These are phyloP conservation scores for Aristolochia fimbriata DNA, from an alignment of 164 flowering plant genomes.

Conservation along the genomic window DNA sequence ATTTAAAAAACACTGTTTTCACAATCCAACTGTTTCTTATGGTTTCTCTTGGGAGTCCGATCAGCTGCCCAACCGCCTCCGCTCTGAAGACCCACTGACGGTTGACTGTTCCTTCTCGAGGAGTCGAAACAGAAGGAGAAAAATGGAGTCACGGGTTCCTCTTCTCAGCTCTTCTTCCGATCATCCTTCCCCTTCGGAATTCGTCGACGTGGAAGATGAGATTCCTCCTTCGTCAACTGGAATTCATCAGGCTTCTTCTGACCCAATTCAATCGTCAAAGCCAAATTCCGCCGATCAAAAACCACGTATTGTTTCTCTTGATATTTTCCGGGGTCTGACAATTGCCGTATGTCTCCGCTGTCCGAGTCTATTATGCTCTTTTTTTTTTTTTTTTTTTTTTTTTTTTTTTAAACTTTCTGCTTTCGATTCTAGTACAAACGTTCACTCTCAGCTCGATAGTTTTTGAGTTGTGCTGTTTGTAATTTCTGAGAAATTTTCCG, in stretches of 20 bases:
- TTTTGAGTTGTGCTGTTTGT: no score
- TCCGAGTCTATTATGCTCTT: neutral
- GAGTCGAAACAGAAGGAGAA: no score
- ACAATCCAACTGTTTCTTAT: no score
- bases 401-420: neutral
- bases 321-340: conserved; percentile 70
- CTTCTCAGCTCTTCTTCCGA: conserved; percentile 16
- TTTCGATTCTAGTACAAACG: neutral
- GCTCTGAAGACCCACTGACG: no score
- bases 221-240: conserved; percentile 10
- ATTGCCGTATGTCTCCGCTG: conserved; percentile 34
- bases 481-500: no score
- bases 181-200: neutral
- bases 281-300: conserved; percentile 10
- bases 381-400: neutral
- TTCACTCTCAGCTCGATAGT: no score
- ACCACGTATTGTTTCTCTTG: conserved; percentile 57
- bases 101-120: no score
- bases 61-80: no score
- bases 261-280: neutral
- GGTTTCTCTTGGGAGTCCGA: no score
- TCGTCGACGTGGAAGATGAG: conserved; percentile 14
- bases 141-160: conserved; percentile 11
- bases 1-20: no score
- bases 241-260: neutral